Base-by-base conservation (phyloP, 495 filamentous ascomycete species). In the Astrothelium subdiscretum region DNA sequence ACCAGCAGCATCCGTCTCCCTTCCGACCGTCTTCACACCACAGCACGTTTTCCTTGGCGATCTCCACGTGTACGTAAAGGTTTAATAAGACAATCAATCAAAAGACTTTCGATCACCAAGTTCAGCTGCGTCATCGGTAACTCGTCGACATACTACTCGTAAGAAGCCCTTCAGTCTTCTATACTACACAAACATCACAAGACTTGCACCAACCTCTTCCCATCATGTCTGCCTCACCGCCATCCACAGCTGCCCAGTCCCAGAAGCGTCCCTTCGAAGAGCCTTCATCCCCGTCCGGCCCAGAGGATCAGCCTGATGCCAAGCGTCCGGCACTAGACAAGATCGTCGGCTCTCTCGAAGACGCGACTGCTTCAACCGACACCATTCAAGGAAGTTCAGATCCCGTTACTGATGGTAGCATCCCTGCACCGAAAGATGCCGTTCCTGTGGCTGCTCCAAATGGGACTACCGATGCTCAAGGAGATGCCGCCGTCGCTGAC, bases 281-380 rank as follows among this genome's bases (percentile, higher is more conserved):
- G 70, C 85, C 91, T 32, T 97, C 94, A 44, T 97, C 94, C 2
- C 91, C 94, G 3, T 94, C 91, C 29, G 90, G 89, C 22, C 87
- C 85, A 35, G 87, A 80, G 70, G 94, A 96, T 68, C 95, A 96
- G 74, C 91, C 91, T 31, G 94, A 98, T 66, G 94, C 95, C 66
- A 98, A 98, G 79, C 89, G 94, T 66, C 95, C 88, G 31, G 95
- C 95, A 57, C 82, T 97, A 61, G 92, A 97, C 78, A 98, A 96
- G 80, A 81, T 91, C 67, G 80, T 88, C 54, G 87, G 85, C 69
- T 20, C 48, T 29, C 3, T 24, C 20, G 79, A 80, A 42, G 79
- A 82, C 73, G 43, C 72, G 79, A 60, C 66, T 74, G 60, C 64
- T 73, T 64, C 63, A 20, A 52, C 69, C 0, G 79, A 82, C 26